A percentile compares a stretch with the other conserved stretches of the same genome.
phyloP scores from a whole-genome alignment of 2,329 filamentous ascomycete genomes.

The Acrocalymma vagum region DNA sequence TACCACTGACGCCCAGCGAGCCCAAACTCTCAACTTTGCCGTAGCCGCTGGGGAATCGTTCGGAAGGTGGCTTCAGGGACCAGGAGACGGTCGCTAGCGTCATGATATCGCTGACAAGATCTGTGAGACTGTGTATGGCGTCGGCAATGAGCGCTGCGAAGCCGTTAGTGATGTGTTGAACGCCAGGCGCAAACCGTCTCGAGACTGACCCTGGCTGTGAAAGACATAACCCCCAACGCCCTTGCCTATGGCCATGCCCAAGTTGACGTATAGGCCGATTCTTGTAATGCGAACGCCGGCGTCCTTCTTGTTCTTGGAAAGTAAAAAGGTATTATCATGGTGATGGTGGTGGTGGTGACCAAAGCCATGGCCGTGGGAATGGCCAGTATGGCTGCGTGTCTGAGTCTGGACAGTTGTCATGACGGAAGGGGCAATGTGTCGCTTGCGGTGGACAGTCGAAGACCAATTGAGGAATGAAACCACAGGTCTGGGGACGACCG shows the following conservation, averaged over 20 bases:
- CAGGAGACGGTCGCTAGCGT: conserved; percentile 94
- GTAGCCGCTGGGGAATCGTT: conserved; percentile 87
- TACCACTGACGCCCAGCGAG: conserved; percentile 89
- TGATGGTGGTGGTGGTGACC: conserved; percentile 77
- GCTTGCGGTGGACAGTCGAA: conserved; percentile 39
- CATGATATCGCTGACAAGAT: conserved; percentile 93
- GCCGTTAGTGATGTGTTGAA: conserved; percentile 23
- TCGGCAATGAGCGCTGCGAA: conserved; percentile 80
- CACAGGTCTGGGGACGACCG: conserved; percentile 15
- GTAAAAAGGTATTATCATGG: conserved; percentile 85
- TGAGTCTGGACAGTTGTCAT: conserved; percentile 38
- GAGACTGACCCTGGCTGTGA: conserved; percentile 75
- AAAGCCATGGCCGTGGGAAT: conserved; percentile 57
- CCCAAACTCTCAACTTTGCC: conserved; percentile 98
- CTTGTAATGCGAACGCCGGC: conserved; percentile 93
- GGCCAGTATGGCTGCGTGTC: conserved; percentile 49
- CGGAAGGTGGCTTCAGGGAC: conserved; percentile 85
- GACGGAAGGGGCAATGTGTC: conserved; percentile 36
- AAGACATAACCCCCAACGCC: conserved; percentile 92
- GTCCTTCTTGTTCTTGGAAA: conserved; percentile 85
- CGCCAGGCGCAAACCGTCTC: neutral
- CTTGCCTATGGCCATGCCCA: conserved; percentile 93
- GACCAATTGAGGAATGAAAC: conserved; percentile 38
- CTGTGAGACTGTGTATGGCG: conserved; percentile 93
- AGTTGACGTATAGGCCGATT: conserved; percentile 86